A percentile compares a stretch with the other conserved stretches of the same genome.
These are phyloP conservation scores for Phoma herbarum DNA, from an alignment of 2,329 filamentous ascomycete genomes.

Conservation along the genomic window DNA sequence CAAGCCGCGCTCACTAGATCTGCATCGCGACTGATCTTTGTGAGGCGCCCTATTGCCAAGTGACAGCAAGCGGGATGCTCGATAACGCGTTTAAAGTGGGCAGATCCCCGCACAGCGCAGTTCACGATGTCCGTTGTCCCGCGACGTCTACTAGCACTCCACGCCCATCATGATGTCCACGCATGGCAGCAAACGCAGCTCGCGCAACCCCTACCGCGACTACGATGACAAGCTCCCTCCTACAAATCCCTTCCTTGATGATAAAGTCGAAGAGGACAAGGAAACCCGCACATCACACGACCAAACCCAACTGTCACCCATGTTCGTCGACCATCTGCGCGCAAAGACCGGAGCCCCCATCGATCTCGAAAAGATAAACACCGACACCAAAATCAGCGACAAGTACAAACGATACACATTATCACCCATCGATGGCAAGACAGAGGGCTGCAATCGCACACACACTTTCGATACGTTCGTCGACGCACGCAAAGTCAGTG, in stretches of 20 bases:
- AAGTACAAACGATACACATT: conserved; percentile 17
- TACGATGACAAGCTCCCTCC: conserved; percentile 9
- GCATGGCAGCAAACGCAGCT: conserved; percentile 16
- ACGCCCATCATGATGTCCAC: conserved; percentile 16
- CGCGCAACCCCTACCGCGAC: conserved; percentile 20
- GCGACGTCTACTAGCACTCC: conserved; percentile 5
- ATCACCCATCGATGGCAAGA: conserved; percentile 27
- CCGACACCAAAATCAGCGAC: conserved; percentile 5
- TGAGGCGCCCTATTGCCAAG: conserved; percentile 19
- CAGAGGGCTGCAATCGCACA: conserved; percentile 22
- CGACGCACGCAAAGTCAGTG: conserved; percentile 13
- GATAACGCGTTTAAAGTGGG: conserved; percentile 15
- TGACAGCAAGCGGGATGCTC: conserved; percentile 5
- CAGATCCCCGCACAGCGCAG: conserved; percentile 6
- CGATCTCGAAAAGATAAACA: conserved; percentile 10
- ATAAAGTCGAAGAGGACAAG: background rate
- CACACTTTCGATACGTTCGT: conserved; percentile 28
- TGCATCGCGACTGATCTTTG: conserved; percentile 6
- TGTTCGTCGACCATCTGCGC: conserved; percentile 19
- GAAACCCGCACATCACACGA: conserved; percentile 9
- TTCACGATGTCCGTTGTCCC: conserved; percentile 8
- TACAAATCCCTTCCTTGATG: conserved; percentile 17
- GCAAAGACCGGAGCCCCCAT: conserved; percentile 16
- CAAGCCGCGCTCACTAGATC: conserved; percentile 13
- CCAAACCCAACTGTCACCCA: conserved; percentile 20